These are phyloP conservation scores for Dendrobium officinale DNA, from an alignment of 106 monocot species.

Conservation along the genomic window DNA sequence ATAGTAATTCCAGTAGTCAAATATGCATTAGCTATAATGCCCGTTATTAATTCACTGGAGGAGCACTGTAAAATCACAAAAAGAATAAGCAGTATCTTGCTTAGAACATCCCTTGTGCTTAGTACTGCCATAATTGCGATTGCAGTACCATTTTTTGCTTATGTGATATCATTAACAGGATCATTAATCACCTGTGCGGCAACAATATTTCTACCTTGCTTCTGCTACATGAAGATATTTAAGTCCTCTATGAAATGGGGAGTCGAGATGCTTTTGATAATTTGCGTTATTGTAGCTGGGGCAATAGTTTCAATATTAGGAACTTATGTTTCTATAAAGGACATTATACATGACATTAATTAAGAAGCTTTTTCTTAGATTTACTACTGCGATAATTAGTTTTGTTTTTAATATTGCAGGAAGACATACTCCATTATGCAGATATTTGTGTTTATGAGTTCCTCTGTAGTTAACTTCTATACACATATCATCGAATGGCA, in stretches of 20 bases:
- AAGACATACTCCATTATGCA: too few relatives aligned
- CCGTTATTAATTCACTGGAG: neutral
- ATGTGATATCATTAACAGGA: neutral
- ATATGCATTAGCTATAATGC: conserved; percentile 1
- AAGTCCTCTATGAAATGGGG: neutral
- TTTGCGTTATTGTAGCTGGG: neutral
- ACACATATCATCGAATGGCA: too few relatives aligned
- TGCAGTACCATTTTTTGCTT: neutral
- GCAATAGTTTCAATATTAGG: neutral
- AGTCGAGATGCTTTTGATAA: neutral
- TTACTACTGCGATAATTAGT: too few relatives aligned
- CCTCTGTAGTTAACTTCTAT: too few relatives aligned
- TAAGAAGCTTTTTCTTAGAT: too few relatives aligned
- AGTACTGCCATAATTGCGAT: neutral
- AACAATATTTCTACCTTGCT: neutral
- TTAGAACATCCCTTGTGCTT: neutral
- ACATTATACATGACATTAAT: too few relatives aligned
- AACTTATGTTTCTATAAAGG: conserved; percentile 2
- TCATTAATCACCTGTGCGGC: neutral
- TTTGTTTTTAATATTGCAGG: too few relatives aligned
- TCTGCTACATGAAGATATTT: conserved; percentile 1
- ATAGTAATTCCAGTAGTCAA: neutral
- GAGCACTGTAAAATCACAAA: neutral
- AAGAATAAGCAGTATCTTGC: neutral
- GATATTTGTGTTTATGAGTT: too few relatives aligned